Conservation (phyloP, 441 rosid genomes). For the Manihot esculenta region DNA sequence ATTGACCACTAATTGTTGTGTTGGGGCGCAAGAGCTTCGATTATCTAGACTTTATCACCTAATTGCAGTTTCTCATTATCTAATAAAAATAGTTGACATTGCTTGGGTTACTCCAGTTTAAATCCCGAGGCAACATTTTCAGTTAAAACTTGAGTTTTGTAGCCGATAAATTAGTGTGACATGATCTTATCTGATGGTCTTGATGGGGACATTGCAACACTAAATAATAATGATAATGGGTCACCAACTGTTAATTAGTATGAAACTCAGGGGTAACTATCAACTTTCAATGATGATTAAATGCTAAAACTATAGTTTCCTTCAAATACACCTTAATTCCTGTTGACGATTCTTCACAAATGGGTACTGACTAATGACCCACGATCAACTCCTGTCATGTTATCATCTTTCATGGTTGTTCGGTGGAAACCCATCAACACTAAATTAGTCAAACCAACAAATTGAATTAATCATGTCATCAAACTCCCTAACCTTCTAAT, state of each 20-base stretch:
- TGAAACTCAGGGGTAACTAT: neutral
- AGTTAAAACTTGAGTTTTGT: neutral
- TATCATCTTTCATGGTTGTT: constrained; percentile 13
- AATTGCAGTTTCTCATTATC: too few relatives aligned
- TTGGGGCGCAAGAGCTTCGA: too few relatives aligned
- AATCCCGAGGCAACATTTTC: neutral
- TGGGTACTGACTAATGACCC: neutral
- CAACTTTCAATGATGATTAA: neutral
- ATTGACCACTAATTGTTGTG: too few relatives aligned
- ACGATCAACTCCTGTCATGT: neutral
- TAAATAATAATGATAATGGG: too few relatives aligned
- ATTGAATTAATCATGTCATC: constrained; percentile 11
- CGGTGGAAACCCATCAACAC: constrained; percentile 6
- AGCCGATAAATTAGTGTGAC: neutral
- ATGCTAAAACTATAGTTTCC: neutral
- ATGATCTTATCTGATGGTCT: neutral
- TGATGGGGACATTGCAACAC: neutral
- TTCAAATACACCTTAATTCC: neutral
- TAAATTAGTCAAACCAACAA: constrained; percentile 15
- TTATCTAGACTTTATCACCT: too few relatives aligned
- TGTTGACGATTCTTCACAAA: constrained; percentile 7
- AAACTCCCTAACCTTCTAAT: too few relatives aligned
- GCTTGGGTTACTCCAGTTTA: neutral
- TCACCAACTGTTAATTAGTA: too few relatives aligned
- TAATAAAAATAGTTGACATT: too few relatives aligned